These are phyloP conservation scores for Leccinum fibrillosum DNA, from an alignment of 768 basidiomycete species.

Conservation along the genomic window DNA sequence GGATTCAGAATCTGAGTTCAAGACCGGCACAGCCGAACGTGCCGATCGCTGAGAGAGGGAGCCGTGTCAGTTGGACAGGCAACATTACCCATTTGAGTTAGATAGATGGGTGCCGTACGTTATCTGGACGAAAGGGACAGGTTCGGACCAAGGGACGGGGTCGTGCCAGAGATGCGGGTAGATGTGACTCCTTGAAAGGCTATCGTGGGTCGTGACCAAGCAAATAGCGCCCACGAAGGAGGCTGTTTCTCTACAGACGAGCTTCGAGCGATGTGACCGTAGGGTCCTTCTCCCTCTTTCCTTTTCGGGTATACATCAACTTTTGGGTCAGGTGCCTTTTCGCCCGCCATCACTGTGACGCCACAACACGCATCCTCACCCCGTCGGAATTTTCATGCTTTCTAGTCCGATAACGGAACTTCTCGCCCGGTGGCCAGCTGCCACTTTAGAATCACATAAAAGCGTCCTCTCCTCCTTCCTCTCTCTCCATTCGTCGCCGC, in stretches of 20 bases:
- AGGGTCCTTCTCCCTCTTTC: slow-evolving; percentile 19
- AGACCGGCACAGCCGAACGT: slow-evolving; percentile 23
- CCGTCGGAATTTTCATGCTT: slow-evolving; percentile 32
- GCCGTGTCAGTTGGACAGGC: slow-evolving; percentile 31
- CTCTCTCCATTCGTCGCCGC: not conserved
- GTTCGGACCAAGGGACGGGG: slow-evolving; percentile 7
- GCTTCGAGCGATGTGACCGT: slow-evolving; percentile 33
- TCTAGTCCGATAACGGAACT: slow-evolving; percentile 37
- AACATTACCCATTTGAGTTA: slow-evolving; percentile 30
- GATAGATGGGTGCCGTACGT: slow-evolving; percentile 31
- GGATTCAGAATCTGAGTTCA: slow-evolving; percentile 17
- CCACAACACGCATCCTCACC: slow-evolving; percentile 36
- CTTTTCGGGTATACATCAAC: slow-evolving; percentile 19
- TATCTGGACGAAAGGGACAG: slow-evolving; percentile 23
- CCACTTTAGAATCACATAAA: slow-evolving; percentile 27
- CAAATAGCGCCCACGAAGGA: slow-evolving; percentile 27
- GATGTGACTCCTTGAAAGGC: slow-evolving; percentile 30
- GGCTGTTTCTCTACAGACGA: slow-evolving; percentile 1
- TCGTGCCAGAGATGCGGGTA: slow-evolving; percentile 22
- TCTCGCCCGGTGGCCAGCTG: slow-evolving; percentile 23
- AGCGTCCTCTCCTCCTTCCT: slow-evolving; percentile 9
- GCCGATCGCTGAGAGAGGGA: slow-evolving; percentile 30
- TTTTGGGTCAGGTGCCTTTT: slow-evolving; percentile 30
- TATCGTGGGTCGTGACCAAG: slow-evolving; percentile 28
- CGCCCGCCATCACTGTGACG: slow-evolving; percentile 33